These are phyloP conservation scores for Termitomyces sp. DNA, from an alignment of 768 basidiomycete genomes.

Conservation along the genomic window DNA sequence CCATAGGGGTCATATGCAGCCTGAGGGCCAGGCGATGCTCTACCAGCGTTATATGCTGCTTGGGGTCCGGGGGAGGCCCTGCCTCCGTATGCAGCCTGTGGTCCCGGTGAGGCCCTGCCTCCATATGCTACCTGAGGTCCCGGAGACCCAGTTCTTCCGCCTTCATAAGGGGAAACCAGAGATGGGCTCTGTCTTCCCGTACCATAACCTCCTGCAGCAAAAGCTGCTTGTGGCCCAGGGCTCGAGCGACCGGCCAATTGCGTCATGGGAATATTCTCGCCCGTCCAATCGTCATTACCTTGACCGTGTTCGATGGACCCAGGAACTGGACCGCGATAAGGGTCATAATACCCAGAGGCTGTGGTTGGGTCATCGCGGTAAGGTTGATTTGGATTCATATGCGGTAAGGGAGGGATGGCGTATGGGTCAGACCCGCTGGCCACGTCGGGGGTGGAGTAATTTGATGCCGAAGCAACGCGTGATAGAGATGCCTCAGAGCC, in stretches of 20 bases:
- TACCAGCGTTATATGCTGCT: constrained; percentile 36
- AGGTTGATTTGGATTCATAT: constrained; percentile 74
- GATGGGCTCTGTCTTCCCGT: constrained; percentile 34
- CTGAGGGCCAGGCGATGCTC: constrained; percentile 45
- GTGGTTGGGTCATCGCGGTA: constrained; percentile 70
- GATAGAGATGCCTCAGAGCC: constrained; percentile 57
- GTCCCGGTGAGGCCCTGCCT: constrained; percentile 38
- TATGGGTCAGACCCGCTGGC: constrained; percentile 60
- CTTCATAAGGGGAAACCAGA: constrained; percentile 27
- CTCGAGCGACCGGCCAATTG: constrained; percentile 46
- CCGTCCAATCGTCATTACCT: constrained; percentile 35
- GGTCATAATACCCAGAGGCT: constrained; percentile 64
- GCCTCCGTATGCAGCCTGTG: constrained; percentile 43
- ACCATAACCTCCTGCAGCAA: constrained; percentile 31
- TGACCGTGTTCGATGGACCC: constrained; percentile 55
- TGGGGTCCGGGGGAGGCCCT: constrained; percentile 39
- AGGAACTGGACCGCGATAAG: constrained; percentile 76
- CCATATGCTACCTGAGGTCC: constrained; percentile 44
- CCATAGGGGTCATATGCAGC: constrained; percentile 32
- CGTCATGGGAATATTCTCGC: constrained; percentile 76
- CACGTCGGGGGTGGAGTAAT: constrained; percentile 53
- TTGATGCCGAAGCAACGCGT: constrained; percentile 44
- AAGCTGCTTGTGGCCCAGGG: constrained; percentile 38
- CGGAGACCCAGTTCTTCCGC: constrained; percentile 42
- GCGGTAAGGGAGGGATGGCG: constrained; percentile 80